Base-by-base conservation (phyloP, 2,329 filamentous ascomycete genomes). In the Colletotrichum tropicicola region DNA sequence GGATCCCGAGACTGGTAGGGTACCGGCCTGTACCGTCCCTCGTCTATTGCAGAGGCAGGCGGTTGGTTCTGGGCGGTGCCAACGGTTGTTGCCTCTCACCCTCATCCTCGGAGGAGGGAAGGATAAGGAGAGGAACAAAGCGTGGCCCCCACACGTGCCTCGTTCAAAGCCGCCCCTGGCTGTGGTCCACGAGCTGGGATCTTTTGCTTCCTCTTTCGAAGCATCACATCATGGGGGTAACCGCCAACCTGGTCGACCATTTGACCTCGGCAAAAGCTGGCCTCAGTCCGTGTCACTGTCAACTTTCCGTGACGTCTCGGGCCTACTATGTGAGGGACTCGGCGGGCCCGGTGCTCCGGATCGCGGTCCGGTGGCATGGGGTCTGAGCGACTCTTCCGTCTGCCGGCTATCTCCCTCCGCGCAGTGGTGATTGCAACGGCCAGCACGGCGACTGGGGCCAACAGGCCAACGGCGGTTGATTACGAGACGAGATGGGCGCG, bases 221-320 rank as follows among this genome's bases (percentile, higher is more conserved):
- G 30, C 39, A 53, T 59, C 30, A 21, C 35, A 39, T 51, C 55
- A 48, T 45, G 37, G 47, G 55, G 41, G 25, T 39, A 32, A 39
- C 54, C 41, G 60, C 39, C 28, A 39, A n/a, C 19, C 15, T 44
- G 30, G 47, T 48, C 47, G 35, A 19, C 19, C 4, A 13, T 5
- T 45, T 37, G 32, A 59, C 39, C 45, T 51, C 23, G 37, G 47
- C 44, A 51, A 23, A 45, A n/a, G 25, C 30, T 39, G 39, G n/a
- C 27, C 21, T 37, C 52, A 47, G 27, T 35, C 27, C 25, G 39
- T 53, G 47, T 27, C 28, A 52, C 28, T 53, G 47, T 27, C 28
- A 52, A 37, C 9, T 23, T 23, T 30, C 53, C 37, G 37, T 52
- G 54, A 47, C 45, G 23, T 52, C 54, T 52, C 28, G 45, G 39